Conservation (phyloP, 176 grass and related monocot genomes). For the Oropetium thomaeum region DNA sequence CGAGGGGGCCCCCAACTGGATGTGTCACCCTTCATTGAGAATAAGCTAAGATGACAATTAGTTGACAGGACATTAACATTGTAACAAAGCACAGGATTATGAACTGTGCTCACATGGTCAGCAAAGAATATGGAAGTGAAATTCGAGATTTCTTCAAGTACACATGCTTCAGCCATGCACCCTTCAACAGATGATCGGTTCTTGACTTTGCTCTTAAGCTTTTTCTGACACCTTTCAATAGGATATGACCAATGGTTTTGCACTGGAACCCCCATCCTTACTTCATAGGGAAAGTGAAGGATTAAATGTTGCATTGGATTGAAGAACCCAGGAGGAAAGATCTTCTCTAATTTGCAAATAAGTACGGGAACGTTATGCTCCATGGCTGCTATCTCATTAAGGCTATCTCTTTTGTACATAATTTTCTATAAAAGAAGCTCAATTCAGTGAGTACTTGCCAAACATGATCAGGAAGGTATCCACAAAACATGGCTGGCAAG, state of each 20-base stretch:
- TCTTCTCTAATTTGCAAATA: not conserved
- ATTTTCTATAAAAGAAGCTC: not conserved
- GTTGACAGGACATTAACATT: not conserved
- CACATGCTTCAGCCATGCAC: not conserved
- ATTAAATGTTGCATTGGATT: constrained; percentile 4
- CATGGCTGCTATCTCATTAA: not conserved
- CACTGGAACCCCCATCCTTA: not conserved
- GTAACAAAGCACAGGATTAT: not conserved
- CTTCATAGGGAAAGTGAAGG: not conserved
- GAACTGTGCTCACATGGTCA: not conserved
- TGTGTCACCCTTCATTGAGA: not conserved
- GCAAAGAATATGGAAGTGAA: not conserved
- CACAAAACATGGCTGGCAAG: not conserved
- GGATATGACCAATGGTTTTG: not conserved
- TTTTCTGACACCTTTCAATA: not conserved
- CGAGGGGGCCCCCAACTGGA: not conserved
- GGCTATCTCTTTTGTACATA: constrained; percentile 3
- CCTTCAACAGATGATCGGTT: constrained; percentile 4
- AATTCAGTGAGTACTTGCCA: not conserved
- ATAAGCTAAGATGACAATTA: not conserved
- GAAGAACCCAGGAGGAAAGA: not conserved
- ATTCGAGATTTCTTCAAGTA: not conserved
- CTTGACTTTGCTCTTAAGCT: not conserved
- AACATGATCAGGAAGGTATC: not conserved
- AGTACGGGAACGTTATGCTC: not conserved